Conservation (phyloP, 352 stramenopile species). For the Pythium sp. region DNA sequence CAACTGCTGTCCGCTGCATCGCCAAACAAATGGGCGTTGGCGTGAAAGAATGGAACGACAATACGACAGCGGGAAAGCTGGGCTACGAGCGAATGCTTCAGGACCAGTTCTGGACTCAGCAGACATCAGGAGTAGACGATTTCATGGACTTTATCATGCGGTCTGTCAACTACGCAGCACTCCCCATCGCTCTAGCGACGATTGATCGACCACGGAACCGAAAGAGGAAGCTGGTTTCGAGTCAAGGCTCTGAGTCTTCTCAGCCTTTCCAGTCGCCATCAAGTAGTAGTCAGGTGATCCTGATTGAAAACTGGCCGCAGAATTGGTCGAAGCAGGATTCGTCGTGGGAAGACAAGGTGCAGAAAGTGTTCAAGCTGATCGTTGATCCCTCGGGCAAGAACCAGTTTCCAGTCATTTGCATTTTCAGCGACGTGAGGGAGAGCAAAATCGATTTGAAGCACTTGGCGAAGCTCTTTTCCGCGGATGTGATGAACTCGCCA, state of each 20-base stretch:
- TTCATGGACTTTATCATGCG: constrained; percentile 79
- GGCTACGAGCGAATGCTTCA: constrained; percentile 50
- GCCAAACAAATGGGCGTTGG: constrained; percentile 38
- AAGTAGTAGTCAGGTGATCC: constrained; percentile 37
- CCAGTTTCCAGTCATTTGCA: constrained; percentile 64
- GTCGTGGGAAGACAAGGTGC: constrained; percentile 52
- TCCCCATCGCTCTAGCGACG: constrained; percentile 27
- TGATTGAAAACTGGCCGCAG: constrained; percentile 78
- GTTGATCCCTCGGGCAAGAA: constrained; percentile 35
- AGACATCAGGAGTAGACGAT: constrained; percentile 61
- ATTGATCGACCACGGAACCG: constrained; percentile 8
- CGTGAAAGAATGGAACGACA: constrained; percentile 76
- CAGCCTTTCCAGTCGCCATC: neutral
- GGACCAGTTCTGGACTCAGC: constrained; percentile 45
- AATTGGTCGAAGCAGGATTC: constrained; percentile 37
- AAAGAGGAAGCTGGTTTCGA: constrained; percentile 17
- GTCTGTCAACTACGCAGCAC: constrained; percentile 63
- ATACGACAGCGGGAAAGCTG: constrained; percentile 46
- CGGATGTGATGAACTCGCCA: constrained; percentile 60
- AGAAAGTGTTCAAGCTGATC: constrained; percentile 49
- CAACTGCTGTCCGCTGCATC: constrained; percentile 66
- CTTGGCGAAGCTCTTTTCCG: constrained; percentile 62
- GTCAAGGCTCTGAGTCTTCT: constrained; percentile 1
- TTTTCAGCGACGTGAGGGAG: constrained; percentile 81
- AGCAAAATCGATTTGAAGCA: constrained; percentile 68